Evolutionary conservation across 2,329 filamentous ascomycete species (phyloP).

Genomic region (Fusarium floridanum): DNA sequence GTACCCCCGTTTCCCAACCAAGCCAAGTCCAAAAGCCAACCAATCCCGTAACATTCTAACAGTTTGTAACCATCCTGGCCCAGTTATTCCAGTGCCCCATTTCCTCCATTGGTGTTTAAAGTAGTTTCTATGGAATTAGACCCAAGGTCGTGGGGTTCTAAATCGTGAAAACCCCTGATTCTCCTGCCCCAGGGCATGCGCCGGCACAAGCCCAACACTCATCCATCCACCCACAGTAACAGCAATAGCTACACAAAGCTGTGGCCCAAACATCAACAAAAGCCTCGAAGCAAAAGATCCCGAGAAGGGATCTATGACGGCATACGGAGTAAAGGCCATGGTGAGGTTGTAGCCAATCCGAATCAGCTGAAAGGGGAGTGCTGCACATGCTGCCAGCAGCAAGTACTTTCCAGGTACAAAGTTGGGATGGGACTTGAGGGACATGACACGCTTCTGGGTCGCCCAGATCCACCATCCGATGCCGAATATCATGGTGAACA

Average conservation of each 20-base stretch:
- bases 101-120: not conserved
- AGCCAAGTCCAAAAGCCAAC: not conserved
- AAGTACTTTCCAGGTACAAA: conserved; percentile 13
- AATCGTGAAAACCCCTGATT: not conserved
- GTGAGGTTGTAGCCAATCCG: conserved; percentile 20
- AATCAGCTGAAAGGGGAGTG: conserved; percentile 11
- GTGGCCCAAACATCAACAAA: not conserved
- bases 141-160: not conserved
- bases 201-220: not conserved
- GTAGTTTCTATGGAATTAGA: not conserved
- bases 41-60: not conserved
- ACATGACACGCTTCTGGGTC: conserved; percentile 5
- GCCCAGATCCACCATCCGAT: not conserved
- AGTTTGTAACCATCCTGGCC: not conserved
- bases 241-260: conserved; percentile 5
- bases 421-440: conserved; percentile 7
- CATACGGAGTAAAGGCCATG: conserved; percentile 3
- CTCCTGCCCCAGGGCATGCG: not conserved
- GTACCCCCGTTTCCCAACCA: not conserved
- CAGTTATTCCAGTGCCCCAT: not conserved
- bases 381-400: conserved; percentile 10
- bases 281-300: not conserved
- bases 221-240: conserved; percentile 21
- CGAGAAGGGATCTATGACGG: not conserved
- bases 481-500: not conserved